Base-by-base conservation (phyloP, 2,329 filamentous ascomycete genomes). In the Phaeosphaeriaceae sp. region DNA sequence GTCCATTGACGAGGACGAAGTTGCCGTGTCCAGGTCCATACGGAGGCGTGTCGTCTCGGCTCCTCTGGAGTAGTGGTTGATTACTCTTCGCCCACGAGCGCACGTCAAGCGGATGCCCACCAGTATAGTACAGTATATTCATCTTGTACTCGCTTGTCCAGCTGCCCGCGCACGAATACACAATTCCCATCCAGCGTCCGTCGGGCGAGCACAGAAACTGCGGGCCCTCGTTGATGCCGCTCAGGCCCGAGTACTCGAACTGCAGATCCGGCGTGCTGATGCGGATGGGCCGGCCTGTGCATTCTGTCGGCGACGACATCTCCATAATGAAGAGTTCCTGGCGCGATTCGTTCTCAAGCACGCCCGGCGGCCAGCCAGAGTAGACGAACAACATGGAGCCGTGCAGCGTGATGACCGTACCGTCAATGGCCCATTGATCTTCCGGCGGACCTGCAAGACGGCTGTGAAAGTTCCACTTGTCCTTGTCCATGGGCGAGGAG, bases 111-210 rank as follows among this genome's bases (percentile, higher is more conserved):
- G 80, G 80, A 55, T 80, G 73, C 1, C 78, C 78, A 15, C 79
- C 79, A 0, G 71, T 65, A 55, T 75, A 81, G 42, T 77, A 71
- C 21, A 83, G 65, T 0, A 79, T 74, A n/a, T 77, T 78, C 78
- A 82, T 81, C 61, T 82, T 82, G 68, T 82, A 82, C 55, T 82
- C 76, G 48, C 76, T 76, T 1, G 81, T 82, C 81, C 81, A 83
- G 58, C 71, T 76, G 1, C 79, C 81, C 0, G 79, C 78, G 59
- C 80, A 82, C 5, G 75, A 79, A 57, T 81, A 83, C n/a, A 76
- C 80, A n/a, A 83, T 61, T 1, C 81, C 81, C 15, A 62, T 67
- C 80, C 80, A 83, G 1, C 66, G 56, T 0, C 69, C 71, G 52
- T 79, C 73, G 0, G 76, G 77, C 1, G 68, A 69, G 48, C 63